These are phyloP conservation scores for Moricandia arvensis DNA, from an alignment of 345 rosid species.

Conservation along the genomic window DNA sequence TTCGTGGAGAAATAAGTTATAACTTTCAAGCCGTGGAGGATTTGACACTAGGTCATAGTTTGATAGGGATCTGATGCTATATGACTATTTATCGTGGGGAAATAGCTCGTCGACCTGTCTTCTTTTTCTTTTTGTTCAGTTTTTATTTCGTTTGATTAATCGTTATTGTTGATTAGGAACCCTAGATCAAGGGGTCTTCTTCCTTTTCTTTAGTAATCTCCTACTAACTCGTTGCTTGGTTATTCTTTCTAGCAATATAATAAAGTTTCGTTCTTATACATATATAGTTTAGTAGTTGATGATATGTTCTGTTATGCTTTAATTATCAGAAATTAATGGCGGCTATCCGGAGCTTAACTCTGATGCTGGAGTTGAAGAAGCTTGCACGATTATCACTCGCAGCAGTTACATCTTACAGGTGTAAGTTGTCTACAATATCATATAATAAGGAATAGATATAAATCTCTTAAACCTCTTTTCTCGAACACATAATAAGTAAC, in stretches of 20 bases:
- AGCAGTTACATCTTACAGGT: conserved; percentile 78
- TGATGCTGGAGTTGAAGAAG: conserved; percentile 70
- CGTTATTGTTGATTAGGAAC: not conserved
- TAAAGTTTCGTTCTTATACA: no score
- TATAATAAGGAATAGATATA: not conserved
- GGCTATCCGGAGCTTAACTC: conserved; percentile 52
- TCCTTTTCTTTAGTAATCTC: not conserved
- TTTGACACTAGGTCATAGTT: no score
- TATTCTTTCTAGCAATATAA: not conserved
- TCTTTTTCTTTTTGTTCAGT: not conserved
- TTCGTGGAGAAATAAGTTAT: no score
- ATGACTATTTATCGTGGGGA: no score
- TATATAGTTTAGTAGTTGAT: not conserved
- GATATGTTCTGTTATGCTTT: conserved; percentile 10
- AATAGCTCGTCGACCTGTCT: no score
- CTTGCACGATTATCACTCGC: conserved; percentile 75
- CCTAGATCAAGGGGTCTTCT: not conserved
- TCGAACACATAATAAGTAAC: not conserved
- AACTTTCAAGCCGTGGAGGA: no score
- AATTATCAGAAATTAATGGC: conserved; percentile 52
- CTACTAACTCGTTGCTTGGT: not conserved
- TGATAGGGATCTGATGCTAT: no score
- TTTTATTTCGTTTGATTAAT: not conserved
- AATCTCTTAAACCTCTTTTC: not conserved
- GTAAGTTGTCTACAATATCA: conserved; percentile 36